A percentile compares a stretch with the other conserved stretches of the same genome.
Conservation (phyloP, 2,329 filamentous ascomycete genomes). For the Moelleriella libera region DNA sequence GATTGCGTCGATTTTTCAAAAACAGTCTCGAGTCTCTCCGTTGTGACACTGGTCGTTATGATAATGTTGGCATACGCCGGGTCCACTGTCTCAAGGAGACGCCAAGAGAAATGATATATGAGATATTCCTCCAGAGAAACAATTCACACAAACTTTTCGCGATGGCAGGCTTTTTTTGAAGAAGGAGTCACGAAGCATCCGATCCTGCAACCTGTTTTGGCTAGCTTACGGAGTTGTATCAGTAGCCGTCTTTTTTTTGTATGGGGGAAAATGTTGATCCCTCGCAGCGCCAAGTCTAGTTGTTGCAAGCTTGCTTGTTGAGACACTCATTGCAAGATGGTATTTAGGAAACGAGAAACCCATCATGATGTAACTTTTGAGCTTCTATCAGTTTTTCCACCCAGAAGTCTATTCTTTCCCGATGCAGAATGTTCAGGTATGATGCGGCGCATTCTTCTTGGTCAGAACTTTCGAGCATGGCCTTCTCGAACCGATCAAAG, state of each 20-base stretch:
- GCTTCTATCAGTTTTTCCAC: background rate
- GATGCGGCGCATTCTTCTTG: conserved; percentile 12
- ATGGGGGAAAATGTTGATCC: no score
- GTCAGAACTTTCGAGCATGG: conserved; percentile 11
- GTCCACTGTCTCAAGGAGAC: no score
- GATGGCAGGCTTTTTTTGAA: background rate
- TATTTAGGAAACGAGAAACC: background rate
- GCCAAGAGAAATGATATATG: no score
- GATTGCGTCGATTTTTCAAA: no score
- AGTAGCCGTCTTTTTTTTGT: no score
- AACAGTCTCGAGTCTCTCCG: no score
- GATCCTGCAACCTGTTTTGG: background rate
- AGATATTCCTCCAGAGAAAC: no score
- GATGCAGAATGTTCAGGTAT: conserved; percentile 15
- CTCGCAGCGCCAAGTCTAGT: no score
- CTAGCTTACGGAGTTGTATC: background rate
- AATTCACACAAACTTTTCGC: no score
- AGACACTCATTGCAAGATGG: background rate
- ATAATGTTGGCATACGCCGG: no score
- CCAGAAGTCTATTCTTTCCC: background rate
- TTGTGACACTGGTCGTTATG: no score
- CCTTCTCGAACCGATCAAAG: conserved; percentile 19
- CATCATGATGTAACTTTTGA: background rate
- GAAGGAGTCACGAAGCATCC: background rate
- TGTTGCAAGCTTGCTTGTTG: no score